Evolutionary conservation across 371 early-diverging fungal genomes (phyloP), one percentile per base, ranked within the genome.

Genomic region (Syncephalastrum sp.): DNA sequence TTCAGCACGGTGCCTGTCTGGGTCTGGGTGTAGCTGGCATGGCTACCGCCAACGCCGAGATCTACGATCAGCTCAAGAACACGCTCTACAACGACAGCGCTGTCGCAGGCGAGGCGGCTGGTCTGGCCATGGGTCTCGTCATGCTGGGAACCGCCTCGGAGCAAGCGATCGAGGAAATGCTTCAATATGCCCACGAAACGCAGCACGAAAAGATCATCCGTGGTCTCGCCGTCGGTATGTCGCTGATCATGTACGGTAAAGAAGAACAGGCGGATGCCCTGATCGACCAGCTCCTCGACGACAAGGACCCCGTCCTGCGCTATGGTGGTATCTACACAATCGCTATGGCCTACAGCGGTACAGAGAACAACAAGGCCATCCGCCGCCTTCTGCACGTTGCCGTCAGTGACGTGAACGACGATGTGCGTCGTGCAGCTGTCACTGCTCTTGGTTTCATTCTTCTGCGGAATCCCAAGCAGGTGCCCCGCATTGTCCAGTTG

Each of bases 171-270:
- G 92, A 92, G 17, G 98, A 96, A 61, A 93, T 99, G 92, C 79
- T 97, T 38, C 90, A 89, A 60, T 95, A 96, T 70, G 96, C 96
- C 5, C 91, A 89, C 64, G 97, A 97, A 58, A 99, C 98, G 5
- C 94, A 93, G 71, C 99, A 99, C 74, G 96, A 99, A 69, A 96
- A 98, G 84, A 95, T 98, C 62, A 95, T 97, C 58, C 91, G 98
- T 53, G 95, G 98, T 52, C 76, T 98, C 53, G 92, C 95, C 5
- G 80, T 97, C 41, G 97, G 97, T 57, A 89, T 99, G 46, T 85
- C 97, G 0, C 69, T 99, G 56, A 91, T 98, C 50, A 93, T 96
- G 95, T 97, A 93, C 70, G 98, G 95, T 33, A 87, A 87, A 62
- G 96, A 95, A 74, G 94, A 94, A 63, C 85, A 87, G 53, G 98